These are phyloP conservation scores for Gorgonomyces haynaldii DNA, from an alignment of 192 early-diverging fungal species.

Conservation along the genomic window DNA sequence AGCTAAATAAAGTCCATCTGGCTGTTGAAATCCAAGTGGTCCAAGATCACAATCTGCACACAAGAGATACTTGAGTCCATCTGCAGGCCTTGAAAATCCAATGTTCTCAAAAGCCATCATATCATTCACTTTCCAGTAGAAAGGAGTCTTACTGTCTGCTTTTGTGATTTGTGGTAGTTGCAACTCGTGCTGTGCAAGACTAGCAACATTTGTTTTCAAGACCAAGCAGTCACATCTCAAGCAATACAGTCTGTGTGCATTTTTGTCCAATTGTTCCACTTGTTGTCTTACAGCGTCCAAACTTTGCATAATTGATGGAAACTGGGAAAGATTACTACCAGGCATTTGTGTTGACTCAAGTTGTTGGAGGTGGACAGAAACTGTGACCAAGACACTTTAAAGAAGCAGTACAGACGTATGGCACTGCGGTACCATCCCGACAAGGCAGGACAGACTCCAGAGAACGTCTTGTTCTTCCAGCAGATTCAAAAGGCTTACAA, in stretches of 20 bases:
- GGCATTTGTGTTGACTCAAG: too few relatives aligned
- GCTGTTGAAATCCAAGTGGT: conserved; percentile 20
- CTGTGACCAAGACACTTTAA: too few relatives aligned
- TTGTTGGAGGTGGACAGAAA: neutral
- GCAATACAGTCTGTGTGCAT: too few relatives aligned
- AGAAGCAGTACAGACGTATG: neutral
- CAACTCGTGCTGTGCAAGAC: too few relatives aligned
- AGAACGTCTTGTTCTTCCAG: conserved; percentile 61
- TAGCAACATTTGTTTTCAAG: too few relatives aligned
- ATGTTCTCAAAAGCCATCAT: conserved; percentile 35
- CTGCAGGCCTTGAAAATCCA: conserved; percentile 21
- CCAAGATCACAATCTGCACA: conserved; percentile 33
- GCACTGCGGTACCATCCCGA: conserved; percentile 50
- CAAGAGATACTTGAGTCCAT: conserved; percentile 12
- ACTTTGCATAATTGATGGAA: too few relatives aligned
- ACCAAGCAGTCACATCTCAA: too few relatives aligned
- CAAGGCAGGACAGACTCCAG: conserved; percentile 40
- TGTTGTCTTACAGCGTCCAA: too few relatives aligned
- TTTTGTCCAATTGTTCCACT: too few relatives aligned
- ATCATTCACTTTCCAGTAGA: conserved; percentile 20
- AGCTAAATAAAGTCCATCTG: neutral
- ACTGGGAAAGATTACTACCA: too few relatives aligned
- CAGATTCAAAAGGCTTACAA: conserved; percentile 80
- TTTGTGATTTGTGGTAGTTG: too few relatives aligned
- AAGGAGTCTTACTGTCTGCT: too few relatives aligned